A percentile compares a stretch with the other conserved stretches of the same genome.
Evolutionary conservation across 257 asterid genomes (phyloP).

Genomic region (Ehretia macrophylla): DNA sequence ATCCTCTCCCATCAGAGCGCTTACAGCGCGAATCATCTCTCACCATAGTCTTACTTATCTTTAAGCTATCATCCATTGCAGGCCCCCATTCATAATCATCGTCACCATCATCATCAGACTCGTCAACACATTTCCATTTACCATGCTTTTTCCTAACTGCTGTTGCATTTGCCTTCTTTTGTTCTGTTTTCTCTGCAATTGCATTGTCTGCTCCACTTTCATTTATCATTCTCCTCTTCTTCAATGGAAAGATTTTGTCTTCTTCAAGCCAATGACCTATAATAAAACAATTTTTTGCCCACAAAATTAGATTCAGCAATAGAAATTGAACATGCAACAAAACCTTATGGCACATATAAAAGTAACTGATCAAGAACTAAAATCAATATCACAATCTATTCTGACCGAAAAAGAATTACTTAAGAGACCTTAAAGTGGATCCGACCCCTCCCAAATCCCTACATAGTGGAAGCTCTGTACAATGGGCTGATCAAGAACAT

Average conservation of each 20-base stretch:
- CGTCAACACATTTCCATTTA: not conserved
- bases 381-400: no score
- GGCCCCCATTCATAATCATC: not conserved
- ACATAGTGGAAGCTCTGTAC: no score
- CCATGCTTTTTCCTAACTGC: not conserved
- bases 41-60: not conserved
- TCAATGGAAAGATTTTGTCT: not conserved
- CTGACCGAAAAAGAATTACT: no score
- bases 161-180: not conserved
- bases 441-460: no score
- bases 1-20: not conserved
- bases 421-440: no score
- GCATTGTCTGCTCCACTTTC: not conserved
- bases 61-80: not conserved
- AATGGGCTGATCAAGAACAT: no score
- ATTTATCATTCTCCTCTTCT: not conserved
- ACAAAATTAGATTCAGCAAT: no score
- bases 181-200: not conserved
- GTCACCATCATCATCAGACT: not conserved
- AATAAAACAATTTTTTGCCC: no score
- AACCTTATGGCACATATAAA: no score
- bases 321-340: no score
- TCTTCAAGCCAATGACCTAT: constrained; percentile 5
- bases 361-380: no score
- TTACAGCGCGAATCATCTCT: not conserved